Conservation (phyloP, 108 stramenopile genomes). For the Skeletonema costatum region DNA sequence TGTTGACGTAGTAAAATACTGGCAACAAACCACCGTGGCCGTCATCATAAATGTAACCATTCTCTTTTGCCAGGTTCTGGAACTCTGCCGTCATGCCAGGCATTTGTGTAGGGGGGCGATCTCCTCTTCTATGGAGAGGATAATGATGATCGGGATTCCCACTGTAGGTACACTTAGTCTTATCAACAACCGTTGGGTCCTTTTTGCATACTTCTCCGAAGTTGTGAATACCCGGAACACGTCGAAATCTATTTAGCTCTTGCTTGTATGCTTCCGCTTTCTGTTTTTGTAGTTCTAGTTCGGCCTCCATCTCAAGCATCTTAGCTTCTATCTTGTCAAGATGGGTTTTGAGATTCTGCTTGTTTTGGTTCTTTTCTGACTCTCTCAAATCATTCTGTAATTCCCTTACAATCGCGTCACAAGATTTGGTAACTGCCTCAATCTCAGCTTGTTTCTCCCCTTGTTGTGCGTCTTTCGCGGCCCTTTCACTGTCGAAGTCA, state of each 20-base stretch:
- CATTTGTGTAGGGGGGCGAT: conserved; percentile 45
- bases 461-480: conserved; percentile 1
- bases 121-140: conserved; percentile 41
- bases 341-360: conserved; percentile 11
- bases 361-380: conserved; percentile 10
- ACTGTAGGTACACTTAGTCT: conserved; percentile 51
- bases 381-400: conserved; percentile 20
- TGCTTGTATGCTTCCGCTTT: conserved; percentile 31
- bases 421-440: background rate
- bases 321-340: conserved; percentile 26
- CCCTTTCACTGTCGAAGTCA: conserved; percentile 13
- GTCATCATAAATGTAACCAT: conserved; percentile 52
- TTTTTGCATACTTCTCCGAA: conserved; percentile 44
- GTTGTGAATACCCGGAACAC: conserved; percentile 51
- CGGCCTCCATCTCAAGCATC: conserved; percentile 18
- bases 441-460: conserved; percentile 8
- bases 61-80: conserved; percentile 45
- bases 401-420: conserved; percentile 6
- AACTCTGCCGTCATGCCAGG: conserved; percentile 29
- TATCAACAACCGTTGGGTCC: conserved; percentile 38
- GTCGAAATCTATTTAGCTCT: conserved; percentile 37
- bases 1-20: conserved; percentile 39
- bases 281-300: conserved; percentile 15
- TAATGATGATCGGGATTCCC: conserved; percentile 51
- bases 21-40: conserved; percentile 40